These are phyloP conservation scores for Tetraselmis chui DNA, from an alignment of 139 green algal genomes.

Conservation along the genomic window DNA sequence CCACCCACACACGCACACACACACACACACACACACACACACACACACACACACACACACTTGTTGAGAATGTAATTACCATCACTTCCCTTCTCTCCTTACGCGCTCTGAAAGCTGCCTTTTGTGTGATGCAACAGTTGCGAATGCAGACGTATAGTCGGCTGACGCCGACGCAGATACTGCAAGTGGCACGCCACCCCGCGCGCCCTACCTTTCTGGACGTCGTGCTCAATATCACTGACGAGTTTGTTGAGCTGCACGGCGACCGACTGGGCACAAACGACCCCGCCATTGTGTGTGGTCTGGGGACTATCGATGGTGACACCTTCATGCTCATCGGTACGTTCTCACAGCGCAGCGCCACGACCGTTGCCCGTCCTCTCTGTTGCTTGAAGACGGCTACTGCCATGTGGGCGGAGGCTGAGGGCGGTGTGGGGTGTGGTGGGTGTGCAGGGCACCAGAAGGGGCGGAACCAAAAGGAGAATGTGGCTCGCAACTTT, in stretches of 20 bases:
- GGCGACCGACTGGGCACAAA: conserved; percentile 86
- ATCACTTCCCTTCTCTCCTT: not conserved
- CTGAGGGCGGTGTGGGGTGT: no score
- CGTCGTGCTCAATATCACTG: conserved; percentile 94
- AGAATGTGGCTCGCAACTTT: conserved; percentile 93
- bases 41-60: no score
- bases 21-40: no score
- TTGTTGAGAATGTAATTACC: not conserved
- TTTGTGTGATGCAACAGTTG: conserved; percentile 51
- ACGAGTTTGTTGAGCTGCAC: conserved; percentile 96
- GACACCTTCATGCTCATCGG: conserved; percentile 95
- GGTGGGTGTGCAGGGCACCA: no score
- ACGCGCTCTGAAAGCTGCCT: not conserved
- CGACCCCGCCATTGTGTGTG: conserved; percentile 92
- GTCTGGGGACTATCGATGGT: conserved; percentile 85
- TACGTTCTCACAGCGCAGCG: no score
- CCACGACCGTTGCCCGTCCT: no score
- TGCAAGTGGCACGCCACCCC: conserved; percentile 92
- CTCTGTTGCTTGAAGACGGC: no score
- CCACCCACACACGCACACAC: no score
- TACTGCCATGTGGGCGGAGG: no score
- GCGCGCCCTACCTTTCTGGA: conserved; percentile 94
- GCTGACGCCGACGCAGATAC: conserved; percentile 82
- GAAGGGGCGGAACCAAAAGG: conserved; percentile 96
- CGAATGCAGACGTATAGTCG: conserved; percentile 86